A percentile compares a stretch with the other conserved stretches of the same genome.
These are phyloP conservation scores for Lizonia empirigonia DNA, from an alignment of 2,329 filamentous ascomycete species.

Conservation along the genomic window DNA sequence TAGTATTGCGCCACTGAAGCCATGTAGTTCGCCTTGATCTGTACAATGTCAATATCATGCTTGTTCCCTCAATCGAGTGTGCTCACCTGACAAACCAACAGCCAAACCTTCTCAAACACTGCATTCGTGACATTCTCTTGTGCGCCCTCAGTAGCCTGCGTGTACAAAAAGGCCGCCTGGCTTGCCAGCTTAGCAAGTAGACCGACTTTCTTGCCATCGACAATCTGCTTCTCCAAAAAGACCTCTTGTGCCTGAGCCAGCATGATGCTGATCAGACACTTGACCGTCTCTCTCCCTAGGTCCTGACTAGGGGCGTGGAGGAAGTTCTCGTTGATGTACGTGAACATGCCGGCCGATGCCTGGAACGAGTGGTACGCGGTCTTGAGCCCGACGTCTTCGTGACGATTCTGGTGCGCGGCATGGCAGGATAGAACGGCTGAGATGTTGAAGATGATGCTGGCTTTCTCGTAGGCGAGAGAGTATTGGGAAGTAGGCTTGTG, in stretches of 20 bases:
- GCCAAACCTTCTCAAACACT: conserved; percentile 94
- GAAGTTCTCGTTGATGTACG: conserved; percentile 99
- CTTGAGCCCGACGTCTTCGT: conserved; percentile 91
- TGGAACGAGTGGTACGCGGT: conserved; percentile 98
- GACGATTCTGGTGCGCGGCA: conserved; percentile 88
- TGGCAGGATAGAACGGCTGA: conserved; percentile 95
- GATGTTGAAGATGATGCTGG: conserved; percentile 99
- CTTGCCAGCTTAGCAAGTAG: conserved; percentile 91
- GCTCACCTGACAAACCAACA: conserved; percentile 76
- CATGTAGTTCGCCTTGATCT: conserved; percentile 80
- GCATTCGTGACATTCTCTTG: conserved; percentile 91
- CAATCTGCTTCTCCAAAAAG: conserved; percentile 93
- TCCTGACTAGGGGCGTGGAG: conserved; percentile 96
- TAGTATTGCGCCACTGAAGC: conserved; percentile 89
- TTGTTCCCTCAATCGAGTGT: neutral
- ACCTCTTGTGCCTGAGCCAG: conserved; percentile 96
- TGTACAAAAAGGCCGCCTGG: conserved; percentile 86
- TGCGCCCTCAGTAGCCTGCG: conserved; percentile 84
- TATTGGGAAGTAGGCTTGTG: conserved; percentile 97
- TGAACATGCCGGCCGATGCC: conserved; percentile 98
- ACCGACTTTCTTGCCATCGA: conserved; percentile 89
- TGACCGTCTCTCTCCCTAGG: conserved; percentile 91
- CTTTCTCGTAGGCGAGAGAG: conserved; percentile 96
- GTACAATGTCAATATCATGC: conserved; percentile 22
- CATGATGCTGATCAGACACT: conserved; percentile 89